phyloP scores from a whole-genome alignment of 2,329 filamentous ascomycete species.

The Thielaviopsis punctulata region DNA sequence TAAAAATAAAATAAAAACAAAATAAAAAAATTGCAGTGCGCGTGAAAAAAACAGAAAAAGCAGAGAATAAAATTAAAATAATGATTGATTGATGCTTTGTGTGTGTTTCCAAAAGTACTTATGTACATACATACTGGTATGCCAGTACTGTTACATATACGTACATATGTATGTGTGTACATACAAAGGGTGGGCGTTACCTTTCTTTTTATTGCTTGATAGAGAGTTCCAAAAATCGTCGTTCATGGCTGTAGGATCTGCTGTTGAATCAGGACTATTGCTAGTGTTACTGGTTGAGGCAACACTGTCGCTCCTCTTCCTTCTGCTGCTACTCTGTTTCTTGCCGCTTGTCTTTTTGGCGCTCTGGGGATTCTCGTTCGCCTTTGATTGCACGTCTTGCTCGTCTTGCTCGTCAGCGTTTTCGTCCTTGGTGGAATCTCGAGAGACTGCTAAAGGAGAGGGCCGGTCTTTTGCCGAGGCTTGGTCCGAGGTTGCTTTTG shows the following conservation, averaged over 20 bases:
- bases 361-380: not conserved
- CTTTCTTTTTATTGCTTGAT: conserved; percentile 3
- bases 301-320: not conserved
- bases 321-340: not conserved
- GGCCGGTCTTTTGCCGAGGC: not conserved
- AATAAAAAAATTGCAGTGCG: no score
- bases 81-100: not conserved
- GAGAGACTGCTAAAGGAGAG: no score
- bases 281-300: not conserved
- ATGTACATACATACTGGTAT: no score
- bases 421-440: no score
- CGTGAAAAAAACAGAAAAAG: no score
- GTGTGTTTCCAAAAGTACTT: no score
- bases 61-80: no score
- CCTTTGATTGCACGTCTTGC: no score
- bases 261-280: not conserved
- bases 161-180: no score
- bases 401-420: not conserved
- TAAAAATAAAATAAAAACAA: not conserved
- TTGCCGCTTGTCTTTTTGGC: not conserved
- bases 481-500: no score
- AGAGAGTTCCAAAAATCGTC: conserved; percentile 8
- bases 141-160: no score
- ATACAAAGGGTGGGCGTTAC: not conserved
- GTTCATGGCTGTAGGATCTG: conserved; percentile 4